phyloP scores from a whole-genome alignment of 441 rosid species.

The Viola pubescens region DNA sequence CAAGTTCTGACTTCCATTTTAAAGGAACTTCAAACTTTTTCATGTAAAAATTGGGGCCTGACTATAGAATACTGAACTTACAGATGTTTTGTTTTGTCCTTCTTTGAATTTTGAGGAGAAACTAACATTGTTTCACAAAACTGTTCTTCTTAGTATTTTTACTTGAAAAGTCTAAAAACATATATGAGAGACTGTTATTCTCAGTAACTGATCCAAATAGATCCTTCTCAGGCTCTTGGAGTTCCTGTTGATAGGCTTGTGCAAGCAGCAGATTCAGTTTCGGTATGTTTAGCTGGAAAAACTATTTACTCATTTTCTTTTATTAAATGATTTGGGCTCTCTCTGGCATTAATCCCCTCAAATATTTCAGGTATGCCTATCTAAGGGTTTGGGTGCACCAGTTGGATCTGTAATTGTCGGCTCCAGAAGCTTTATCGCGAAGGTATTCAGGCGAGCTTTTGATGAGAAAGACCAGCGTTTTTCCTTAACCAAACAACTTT shows the following conservation, averaged over 20 bases:
- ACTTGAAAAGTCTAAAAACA: too few species aligned
- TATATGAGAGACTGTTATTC: background rate
- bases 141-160: too few species aligned
- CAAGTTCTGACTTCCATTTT: too few species aligned
- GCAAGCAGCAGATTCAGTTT: constrained; percentile 80
- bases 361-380: constrained; percentile 60
- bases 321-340: background rate
- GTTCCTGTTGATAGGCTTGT: constrained; percentile 77
- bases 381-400: constrained; percentile 93
- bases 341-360: too few species aligned
- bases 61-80: too few species aligned
- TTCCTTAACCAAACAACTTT: background rate
- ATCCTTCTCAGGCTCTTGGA: constrained; percentile 58
- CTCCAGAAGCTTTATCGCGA: constrained; percentile 59
- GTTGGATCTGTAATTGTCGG: constrained; percentile 89
- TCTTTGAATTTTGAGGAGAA: too few species aligned
- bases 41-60: too few species aligned
- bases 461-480: background rate
- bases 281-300: constrained; percentile 29
- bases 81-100: too few species aligned
- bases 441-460: constrained; percentile 33
- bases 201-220: constrained; percentile 13
- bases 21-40: too few species aligned
- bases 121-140: too few species aligned
- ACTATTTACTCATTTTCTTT: constrained; percentile 1